Base-by-base conservation (phyloP, 169 alveolate species). In the Eimeria brunetti region DNA sequence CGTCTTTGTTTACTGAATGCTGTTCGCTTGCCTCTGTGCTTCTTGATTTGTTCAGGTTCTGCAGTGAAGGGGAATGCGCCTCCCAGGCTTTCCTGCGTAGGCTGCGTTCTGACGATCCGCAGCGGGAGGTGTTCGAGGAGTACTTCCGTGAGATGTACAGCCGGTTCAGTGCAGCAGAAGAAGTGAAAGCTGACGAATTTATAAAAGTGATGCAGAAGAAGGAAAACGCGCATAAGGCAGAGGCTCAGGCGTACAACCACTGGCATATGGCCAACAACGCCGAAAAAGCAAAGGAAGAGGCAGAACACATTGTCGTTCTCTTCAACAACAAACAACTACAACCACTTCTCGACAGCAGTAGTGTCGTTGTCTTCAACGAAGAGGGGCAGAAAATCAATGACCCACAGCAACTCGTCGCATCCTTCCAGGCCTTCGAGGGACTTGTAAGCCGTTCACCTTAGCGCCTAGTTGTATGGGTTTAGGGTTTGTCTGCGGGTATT, bases 31-130 rank as follows among this genome's bases (percentile, higher is more conserved):
- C 46, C 1, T 51, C 44, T 58, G 53, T 62, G 60, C 53, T 64
- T 38, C 36, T 12, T 56, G 41, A 12, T 53, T 33, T 67, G 36
- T 2, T 60, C 85, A 94, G 97, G 97, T 88, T 96, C 92, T 53
- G 80, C 51, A 78, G 53, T 6, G 84, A 91, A 51, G 97, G 93
- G 36, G 97, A 96, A 81, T 84, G 95, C 56, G 83, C 56, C 24
- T 96, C 96, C 6, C 95, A 94, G 36, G 97, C 97, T 14, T 96
- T 96, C 56, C 51, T 96, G 67, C 94, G 97, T 14, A 81, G 97
- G 58, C 91, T 96, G 22, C 95, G 91, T 30, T 8, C 94, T 7
- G 97, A 96, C 53, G 97, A 94, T 56, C 96, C 97, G 6, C 69
- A 73, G 60, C 24, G 76, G 30, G 89, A 90, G 41, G 96, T 96